Base-by-base conservation (phyloP, 2,329 filamentous ascomycete species). In the Fusarium poae region DNA sequence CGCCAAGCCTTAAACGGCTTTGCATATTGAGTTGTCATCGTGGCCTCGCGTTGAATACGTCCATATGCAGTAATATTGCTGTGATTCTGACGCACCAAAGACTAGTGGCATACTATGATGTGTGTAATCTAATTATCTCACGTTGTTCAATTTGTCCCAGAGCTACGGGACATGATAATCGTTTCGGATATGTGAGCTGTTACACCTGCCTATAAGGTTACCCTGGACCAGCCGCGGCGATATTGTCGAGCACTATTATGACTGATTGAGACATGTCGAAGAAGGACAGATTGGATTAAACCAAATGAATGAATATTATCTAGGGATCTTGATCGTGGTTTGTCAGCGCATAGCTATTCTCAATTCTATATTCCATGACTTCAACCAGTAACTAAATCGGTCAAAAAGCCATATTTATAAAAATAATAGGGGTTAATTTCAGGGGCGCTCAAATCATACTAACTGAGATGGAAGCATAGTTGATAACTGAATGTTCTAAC, bases 1-100 rank as follows among this genome's bases (percentile, higher is more conserved):
- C 45, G 55, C 62, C 66, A 69, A 62, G 65, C 52, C 48, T 49
- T 40, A 46, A 67, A 55, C 53, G 64, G 54, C 45, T n/a, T 16
- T 40, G 35, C 43, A 42, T 44, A 16, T 40, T 49, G 25, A 20
- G 4, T 45, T 45, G 18, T 45, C 27, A 45, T 45, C 10, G 13
- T 39, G 48, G 23, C 48, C 34, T 50, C 23, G 34, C 13, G 12
- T 45, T 27, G 18, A n/a, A n/a, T 45, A 53, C 51, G 48, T 57
- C 62, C 45, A 42, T 34, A 55, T 58, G 48, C 21, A 48, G 57
- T 52, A 59, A 70, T 42, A 27, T 18, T 58, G 43, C 15, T 42
- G 44, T 66, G 23, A 29, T 55, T 62, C 57, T 69, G 65, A 68
- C 65, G 51, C 53, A 49, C 54, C 21, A 13, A 10, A 43, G 27